Evolutionary conservation across 192 early-diverging fungal species (phyloP).

Genomic region (Coemansia sp.): DNA sequence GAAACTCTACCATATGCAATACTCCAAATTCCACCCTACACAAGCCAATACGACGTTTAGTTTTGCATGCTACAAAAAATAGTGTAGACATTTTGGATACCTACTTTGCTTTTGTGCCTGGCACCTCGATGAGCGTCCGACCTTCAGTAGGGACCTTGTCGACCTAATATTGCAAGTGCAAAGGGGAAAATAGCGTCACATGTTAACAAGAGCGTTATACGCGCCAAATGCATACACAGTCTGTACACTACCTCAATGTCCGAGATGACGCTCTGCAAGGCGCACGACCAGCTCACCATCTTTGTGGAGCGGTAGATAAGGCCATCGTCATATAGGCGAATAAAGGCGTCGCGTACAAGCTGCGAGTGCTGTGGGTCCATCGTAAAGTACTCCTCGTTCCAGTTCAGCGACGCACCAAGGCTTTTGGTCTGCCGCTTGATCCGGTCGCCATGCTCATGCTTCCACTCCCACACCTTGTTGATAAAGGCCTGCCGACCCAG

Average conservation of each 20-base stretch:
- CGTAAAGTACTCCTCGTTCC: constrained; percentile 85
- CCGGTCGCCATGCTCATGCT: constrained; percentile 68
- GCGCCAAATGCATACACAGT: not conserved
- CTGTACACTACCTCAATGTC: constrained; percentile 76
- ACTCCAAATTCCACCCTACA: constrained; percentile 94
- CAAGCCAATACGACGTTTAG: constrained; percentile 1
- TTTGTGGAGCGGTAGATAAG: constrained; percentile 89
- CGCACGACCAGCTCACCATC: constrained; percentile 96
- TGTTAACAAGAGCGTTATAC: not conserved
- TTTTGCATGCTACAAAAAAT: not conserved
- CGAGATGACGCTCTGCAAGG: constrained; percentile 90
- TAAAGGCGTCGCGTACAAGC: constrained; percentile 89
- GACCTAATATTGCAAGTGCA: constrained; percentile 49
- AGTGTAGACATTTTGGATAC: not conserved
- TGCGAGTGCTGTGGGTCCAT: constrained; percentile 75
- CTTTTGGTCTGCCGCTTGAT: constrained; percentile 83
- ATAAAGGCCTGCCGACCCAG: constrained; percentile 84
- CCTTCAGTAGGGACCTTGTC: constrained; percentile 81
- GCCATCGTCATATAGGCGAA: constrained; percentile 82
- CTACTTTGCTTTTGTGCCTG: constrained; percentile 72
- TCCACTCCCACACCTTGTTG: constrained; percentile 87
- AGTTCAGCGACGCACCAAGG: constrained; percentile 86
- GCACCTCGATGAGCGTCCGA: constrained; percentile 68
- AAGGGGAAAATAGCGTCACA: not conserved
- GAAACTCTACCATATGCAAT: constrained; percentile 86